A percentile compares a stretch with the other conserved stretches of the same genome.
These are phyloP conservation scores for Fusarium globosum DNA, from an alignment of 2,329 filamentous ascomycete genomes.

Conservation along the genomic window DNA sequence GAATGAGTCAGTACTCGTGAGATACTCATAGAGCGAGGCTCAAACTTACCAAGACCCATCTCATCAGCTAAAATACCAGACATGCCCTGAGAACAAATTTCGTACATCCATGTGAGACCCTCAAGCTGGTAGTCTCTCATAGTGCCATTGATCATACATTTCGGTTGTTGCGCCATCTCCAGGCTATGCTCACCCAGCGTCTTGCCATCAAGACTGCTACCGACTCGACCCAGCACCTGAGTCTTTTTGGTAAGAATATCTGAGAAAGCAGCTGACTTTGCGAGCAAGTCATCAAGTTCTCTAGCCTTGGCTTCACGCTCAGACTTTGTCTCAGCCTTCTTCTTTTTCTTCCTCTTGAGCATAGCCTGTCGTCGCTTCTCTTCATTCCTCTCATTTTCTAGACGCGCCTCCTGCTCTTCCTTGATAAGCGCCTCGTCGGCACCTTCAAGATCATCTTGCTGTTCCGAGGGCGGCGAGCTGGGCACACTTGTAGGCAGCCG, in stretches of 20 bases:
- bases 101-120: conserved; percentile 94
- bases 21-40: fast-evolving
- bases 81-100: conserved; percentile 81
- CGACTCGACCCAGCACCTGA: conserved; percentile 70
- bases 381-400: conserved; percentile 60
- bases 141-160: conserved; percentile 83
- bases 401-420: conserved; percentile 52
- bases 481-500: conserved; percentile 50
- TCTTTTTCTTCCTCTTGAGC: conserved; percentile 55
- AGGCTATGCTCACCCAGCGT: conserved; percentile 73
- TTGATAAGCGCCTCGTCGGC: conserved; percentile 48
- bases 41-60: conserved; percentile 78
- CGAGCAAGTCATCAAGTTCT: conserved; percentile 68
- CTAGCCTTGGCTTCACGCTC: conserved; percentile 69
- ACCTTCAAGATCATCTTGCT: conserved; percentile 30
- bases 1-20: conserved; percentile 4
- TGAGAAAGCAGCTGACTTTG: conserved; percentile 69
- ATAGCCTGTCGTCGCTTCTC: conserved; percentile 56
- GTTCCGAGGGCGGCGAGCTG: conserved; percentile 50
- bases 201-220: conserved; percentile 69
- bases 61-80: conserved; percentile 94
- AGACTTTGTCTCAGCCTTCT: conserved; percentile 62
- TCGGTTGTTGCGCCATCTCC: conserved; percentile 85
- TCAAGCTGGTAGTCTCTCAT: conserved; percentile 97
- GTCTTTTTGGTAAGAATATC: conserved; percentile 74